These are phyloP conservation scores for Zalerion maritima DNA, from an alignment of 495 filamentous ascomycete genomes.

Conservation along the genomic window DNA sequence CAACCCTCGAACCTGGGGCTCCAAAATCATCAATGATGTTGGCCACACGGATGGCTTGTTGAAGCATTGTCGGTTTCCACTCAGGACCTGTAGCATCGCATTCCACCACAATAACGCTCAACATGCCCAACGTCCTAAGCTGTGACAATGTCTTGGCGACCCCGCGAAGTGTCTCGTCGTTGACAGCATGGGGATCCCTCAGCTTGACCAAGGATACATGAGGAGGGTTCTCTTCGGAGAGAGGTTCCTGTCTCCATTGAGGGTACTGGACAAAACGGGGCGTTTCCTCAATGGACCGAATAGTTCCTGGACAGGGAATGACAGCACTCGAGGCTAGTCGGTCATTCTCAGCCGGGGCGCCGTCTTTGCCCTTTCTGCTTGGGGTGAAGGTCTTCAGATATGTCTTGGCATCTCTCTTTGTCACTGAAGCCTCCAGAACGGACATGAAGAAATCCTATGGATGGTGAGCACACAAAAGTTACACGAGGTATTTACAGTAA, in stretches of 20 bases:
- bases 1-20: slow-evolving; percentile 47
- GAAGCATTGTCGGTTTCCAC: slow-evolving; percentile 30
- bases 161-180: slow-evolving; percentile 52
- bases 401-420: slow-evolving; percentile 77
- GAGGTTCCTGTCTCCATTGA: slow-evolving; percentile 19
- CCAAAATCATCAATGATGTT: slow-evolving; percentile 54
- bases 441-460: slow-evolving; percentile 67
- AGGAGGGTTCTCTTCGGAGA: slow-evolving; percentile 32
- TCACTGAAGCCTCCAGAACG: slow-evolving; percentile 68
- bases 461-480: slow-evolving; percentile 6
- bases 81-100: slow-evolving; percentile 25
- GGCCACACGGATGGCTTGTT: slow-evolving; percentile 62
- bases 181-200: slow-evolving; percentile 50
- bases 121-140: slow-evolving; percentile 64
- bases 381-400: slow-evolving; percentile 70
- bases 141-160: slow-evolving; percentile 74
- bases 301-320: slow-evolving; percentile 2
- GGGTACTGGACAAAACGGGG: slow-evolving; percentile 45
- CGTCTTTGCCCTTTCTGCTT: slow-evolving; percentile 25
- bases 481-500: too few relatives aligned
- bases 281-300: slow-evolving; percentile 40
- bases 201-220: slow-evolving; percentile 84
- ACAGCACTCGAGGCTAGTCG: slow-evolving; percentile 18
- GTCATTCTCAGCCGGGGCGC: slow-evolving; percentile 18
- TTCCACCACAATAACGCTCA: slow-evolving; percentile 70